Evolutionary conservation across 805 yeast species (phyloP).

Genomic region (Scheffersomyces coipomensis): DNA sequence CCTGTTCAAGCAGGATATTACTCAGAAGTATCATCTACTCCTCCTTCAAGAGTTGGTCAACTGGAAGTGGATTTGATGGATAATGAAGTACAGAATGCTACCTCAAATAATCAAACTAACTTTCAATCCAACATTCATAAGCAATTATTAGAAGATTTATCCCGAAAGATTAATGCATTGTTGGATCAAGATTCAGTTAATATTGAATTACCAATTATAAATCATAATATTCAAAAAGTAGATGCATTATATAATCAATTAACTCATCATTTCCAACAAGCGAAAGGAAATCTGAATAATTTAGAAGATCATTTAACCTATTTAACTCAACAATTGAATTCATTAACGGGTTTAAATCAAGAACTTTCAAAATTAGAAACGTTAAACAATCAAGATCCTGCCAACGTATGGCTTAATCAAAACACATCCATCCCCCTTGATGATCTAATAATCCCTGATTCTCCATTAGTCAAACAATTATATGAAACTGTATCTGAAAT

Average conservation of each 20-base stretch:
- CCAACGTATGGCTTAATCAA: constrained; percentile 13
- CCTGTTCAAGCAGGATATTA: not conserved
- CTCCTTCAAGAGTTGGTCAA: constrained; percentile 1
- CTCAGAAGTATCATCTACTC: constrained; percentile 1
- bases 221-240: constrained; percentile 18
- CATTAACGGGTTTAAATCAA: constrained; percentile 21
- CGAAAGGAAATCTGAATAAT: constrained; percentile 30
- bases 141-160: constrained; percentile 9
- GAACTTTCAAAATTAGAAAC: constrained; percentile 22
- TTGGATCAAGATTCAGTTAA: constrained; percentile 14
- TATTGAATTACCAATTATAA: constrained; percentile 8
- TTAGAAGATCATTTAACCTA: constrained; percentile 29
- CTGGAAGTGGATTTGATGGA: constrained; percentile 15
- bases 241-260: constrained; percentile 31
- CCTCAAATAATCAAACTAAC: no score
- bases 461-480: constrained; percentile 51
- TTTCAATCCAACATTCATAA: constrained; percentile 1
- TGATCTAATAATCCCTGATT: constrained; percentile 39
- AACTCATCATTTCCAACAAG: constrained; percentile 33
- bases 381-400: constrained; percentile 17
- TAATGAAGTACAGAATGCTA: constrained; percentile 7
- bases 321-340: constrained; percentile 21
- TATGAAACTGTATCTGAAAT: constrained; percentile 65
- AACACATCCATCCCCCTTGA: constrained; percentile 22
- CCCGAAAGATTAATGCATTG: constrained; percentile 15